Percentiles rank a stretch among this genome's conserved stretches.
These are phyloP conservation scores for Xylariaceae sp. DNA, from an alignment of 2,329 filamentous ascomycete genomes.

Conservation along the genomic window DNA sequence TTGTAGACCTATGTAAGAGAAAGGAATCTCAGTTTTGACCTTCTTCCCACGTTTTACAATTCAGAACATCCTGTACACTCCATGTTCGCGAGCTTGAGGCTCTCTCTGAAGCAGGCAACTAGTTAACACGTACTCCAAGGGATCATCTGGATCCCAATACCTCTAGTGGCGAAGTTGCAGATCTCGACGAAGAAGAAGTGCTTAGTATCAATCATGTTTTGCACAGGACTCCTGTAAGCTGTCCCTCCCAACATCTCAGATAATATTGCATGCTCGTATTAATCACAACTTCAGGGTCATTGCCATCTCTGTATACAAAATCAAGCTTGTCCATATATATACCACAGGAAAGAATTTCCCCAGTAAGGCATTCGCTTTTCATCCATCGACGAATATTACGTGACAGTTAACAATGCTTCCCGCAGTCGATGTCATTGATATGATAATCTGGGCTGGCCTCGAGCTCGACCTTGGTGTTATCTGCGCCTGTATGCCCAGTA, in stretches of 20 bases:
- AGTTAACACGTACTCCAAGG: too few relatives aligned
- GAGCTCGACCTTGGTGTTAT: conserved; percentile 2
- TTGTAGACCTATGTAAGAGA: conserved; percentile 2
- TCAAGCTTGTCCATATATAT: conserved; percentile 1
- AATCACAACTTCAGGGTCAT: background rate
- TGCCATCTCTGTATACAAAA: conserved; percentile 2
- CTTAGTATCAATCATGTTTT: conserved; percentile 2
- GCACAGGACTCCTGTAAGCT: conserved; percentile 3
- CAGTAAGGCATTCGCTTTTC: background rate
- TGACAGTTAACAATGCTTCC: too few relatives aligned
- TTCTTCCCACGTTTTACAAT: background rate
- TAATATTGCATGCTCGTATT: too few relatives aligned
- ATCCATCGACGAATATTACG: background rate
- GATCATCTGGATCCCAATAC: conserved; percentile 2
- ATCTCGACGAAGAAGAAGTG: conserved; percentile 2
- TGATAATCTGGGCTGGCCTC: conserved; percentile 1
- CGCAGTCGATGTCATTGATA: too few relatives aligned
- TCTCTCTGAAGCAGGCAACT: too few relatives aligned
- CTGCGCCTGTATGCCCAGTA: conserved; percentile 5
- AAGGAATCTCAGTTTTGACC: background rate
- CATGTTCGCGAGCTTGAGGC: too few relatives aligned
- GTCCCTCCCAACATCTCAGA: too few relatives aligned
- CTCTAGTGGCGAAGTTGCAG: conserved; percentile 1
- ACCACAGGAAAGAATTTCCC: conserved; percentile 1
- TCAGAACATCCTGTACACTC: too few relatives aligned